Percentiles rank a stretch among this genome's conserved stretches.
Conservation (phyloP, 1,284 basidiomycete genomes). For the Xerocomus nothofagi region DNA sequence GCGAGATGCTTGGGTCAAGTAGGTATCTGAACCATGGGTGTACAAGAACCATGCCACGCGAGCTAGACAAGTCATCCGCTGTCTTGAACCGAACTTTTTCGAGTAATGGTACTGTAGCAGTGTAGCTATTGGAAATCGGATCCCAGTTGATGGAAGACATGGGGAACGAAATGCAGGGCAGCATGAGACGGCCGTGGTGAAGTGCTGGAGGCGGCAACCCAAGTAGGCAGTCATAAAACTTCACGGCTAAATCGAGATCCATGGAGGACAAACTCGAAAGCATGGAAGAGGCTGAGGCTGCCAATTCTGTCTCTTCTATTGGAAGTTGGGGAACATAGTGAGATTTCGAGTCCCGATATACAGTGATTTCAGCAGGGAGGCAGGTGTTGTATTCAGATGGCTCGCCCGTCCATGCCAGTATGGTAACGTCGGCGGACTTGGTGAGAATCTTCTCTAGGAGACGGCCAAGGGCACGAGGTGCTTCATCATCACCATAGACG, state of each 20-base stretch:
- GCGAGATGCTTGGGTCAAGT: neutral
- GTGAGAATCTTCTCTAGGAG: constrained; percentile 8
- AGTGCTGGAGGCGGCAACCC: neutral
- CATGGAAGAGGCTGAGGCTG: neutral
- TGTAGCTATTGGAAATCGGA: neutral
- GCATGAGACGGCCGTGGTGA: constrained; percentile 7
- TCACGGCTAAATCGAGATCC: neutral
- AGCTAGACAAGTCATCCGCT: neutral
- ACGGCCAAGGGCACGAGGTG: constrained; percentile 8
- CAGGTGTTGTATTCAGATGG: constrained; percentile 10
- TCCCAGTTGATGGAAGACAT: neutral
- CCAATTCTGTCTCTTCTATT: neutral
- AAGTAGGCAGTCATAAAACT: neutral
- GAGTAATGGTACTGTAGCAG: neutral
- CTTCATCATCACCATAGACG: constrained; percentile 11
- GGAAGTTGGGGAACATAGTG: neutral
- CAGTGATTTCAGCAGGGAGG: constrained; percentile 13
- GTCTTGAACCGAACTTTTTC: neutral
- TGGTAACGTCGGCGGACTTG: constrained; percentile 7
- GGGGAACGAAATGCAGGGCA: constrained; percentile 3
- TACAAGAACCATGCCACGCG: neutral
- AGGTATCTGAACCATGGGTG: constrained; percentile 1
- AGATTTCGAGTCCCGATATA: constrained; percentile 1
- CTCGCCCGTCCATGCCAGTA: constrained; percentile 11
- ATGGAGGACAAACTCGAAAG: neutral